Evolutionary conservation across 768 basidiomycete species (phyloP).

Genomic region (Piloderma croceum): DNA sequence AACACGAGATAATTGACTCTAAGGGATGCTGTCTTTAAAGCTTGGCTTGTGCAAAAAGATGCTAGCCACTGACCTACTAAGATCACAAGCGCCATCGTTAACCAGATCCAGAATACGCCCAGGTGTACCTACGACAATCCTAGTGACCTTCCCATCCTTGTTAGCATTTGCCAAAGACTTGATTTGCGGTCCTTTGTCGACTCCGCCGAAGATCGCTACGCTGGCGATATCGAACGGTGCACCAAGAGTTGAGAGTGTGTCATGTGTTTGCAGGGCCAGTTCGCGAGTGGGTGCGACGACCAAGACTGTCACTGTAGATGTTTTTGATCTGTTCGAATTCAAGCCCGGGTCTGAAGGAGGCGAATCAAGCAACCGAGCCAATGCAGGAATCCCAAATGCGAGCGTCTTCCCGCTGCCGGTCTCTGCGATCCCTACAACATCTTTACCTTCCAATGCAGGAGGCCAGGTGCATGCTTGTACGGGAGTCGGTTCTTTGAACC

Average conservation of each 20-base stretch:
- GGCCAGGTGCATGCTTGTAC: constrained; percentile 97
- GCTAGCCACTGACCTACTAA: constrained; percentile 54
- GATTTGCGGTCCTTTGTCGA: constrained; percentile 80
- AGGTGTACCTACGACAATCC: constrained; percentile 92
- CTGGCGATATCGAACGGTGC: constrained; percentile 69
- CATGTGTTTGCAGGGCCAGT: constrained; percentile 92
- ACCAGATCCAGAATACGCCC: constrained; percentile 91
- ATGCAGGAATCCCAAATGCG: constrained; percentile 90
- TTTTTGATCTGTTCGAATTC: constrained; percentile 28
- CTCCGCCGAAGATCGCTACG: constrained; percentile 93
- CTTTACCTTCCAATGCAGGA: constrained; percentile 69
- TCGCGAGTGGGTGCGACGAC: constrained; percentile 95
- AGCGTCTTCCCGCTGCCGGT: constrained; percentile 97
- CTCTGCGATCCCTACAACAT: constrained; percentile 95
- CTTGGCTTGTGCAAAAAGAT: background rate
- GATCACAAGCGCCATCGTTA: constrained; percentile 77
- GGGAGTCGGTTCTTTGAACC: constrained; percentile 86
- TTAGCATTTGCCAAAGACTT: constrained; percentile 54
- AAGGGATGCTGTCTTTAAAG: background rate
- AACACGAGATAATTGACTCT: constrained; percentile 90
- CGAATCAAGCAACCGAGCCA: constrained; percentile 54
- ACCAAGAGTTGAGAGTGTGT: constrained; percentile 70
- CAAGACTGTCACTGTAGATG: constrained; percentile 52
- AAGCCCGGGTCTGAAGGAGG: constrained; percentile 21
- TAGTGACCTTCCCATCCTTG: constrained; percentile 47